Evolutionary conservation across 108 stramenopile species (phyloP).

Genomic region (Cyclotella atomus): DNA sequence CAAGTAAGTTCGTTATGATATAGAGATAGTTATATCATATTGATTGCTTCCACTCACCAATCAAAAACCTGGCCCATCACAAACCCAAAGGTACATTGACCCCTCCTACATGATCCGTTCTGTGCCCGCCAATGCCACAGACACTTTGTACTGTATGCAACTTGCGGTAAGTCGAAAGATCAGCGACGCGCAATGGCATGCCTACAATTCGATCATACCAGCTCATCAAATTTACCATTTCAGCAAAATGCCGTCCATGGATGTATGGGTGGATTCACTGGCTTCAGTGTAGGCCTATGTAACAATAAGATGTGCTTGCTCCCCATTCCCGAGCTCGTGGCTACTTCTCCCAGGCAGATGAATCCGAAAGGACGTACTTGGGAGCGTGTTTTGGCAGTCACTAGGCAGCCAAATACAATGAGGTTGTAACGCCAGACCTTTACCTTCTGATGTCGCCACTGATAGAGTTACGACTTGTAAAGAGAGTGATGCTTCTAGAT

Average conservation of each 20-base stretch:
- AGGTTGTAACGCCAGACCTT: neutral
- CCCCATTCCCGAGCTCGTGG: conserved; percentile 93
- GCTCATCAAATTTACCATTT: too few species aligned
- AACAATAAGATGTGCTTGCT: conserved; percentile 96
- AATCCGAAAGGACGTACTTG: conserved; percentile 93
- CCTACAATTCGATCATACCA: too few species aligned
- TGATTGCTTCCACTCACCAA: neutral
- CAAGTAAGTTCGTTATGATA: conserved; percentile 60
- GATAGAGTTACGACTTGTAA: neutral
- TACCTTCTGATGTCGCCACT: neutral
- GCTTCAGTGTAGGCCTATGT: conserved; percentile 93
- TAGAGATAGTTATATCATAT: conserved; percentile 31
- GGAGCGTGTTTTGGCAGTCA: conserved; percentile 94
- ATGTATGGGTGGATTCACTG: conserved; percentile 98
- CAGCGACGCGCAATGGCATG: too few species aligned
- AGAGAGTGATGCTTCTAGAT: neutral
- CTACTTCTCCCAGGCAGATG: conserved; percentile 93
- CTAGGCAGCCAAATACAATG: conserved; percentile 92
- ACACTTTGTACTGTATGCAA: conserved; percentile 96
- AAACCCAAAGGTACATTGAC: conserved; percentile 95
- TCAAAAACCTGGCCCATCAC: too few species aligned
- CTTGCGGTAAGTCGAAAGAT: conserved; percentile 32
- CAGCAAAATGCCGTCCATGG: conserved; percentile 97
- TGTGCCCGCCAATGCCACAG: conserved; percentile 94
- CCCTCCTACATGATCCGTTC: conserved; percentile 98